These are phyloP conservation scores for Mycena leptocephala DNA, from an alignment of 768 basidiomycete genomes.

Conservation along the genomic window DNA sequence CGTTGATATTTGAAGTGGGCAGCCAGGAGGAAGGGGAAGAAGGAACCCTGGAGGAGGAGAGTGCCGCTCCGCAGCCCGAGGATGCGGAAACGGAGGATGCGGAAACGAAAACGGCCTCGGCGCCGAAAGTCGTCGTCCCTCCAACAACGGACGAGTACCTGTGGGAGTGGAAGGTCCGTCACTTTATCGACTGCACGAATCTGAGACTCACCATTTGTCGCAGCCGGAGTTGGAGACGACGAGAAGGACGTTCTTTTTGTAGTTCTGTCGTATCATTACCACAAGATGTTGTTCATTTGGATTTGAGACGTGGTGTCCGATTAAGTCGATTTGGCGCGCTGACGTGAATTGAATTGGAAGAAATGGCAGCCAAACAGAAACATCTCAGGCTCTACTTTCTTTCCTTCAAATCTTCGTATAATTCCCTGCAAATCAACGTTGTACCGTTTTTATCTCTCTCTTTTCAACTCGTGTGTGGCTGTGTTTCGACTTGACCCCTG, in stretches of 20 bases:
- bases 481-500: too few species aligned
- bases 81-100: slow-evolving; percentile 37
- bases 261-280: slow-evolving; percentile 28
- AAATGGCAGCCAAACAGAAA: too few species aligned
- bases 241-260: slow-evolving; percentile 93
- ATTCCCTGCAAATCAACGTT: too few species aligned
- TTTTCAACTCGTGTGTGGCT: too few species aligned
- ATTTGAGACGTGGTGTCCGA: background rate
- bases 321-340: too few species aligned
- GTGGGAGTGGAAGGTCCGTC: slow-evolving; percentile 92
- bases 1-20: slow-evolving; percentile 69
- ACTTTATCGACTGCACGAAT: background rate
- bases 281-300: too few species aligned
- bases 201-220: slow-evolving; percentile 23
- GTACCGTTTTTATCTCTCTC: too few species aligned
- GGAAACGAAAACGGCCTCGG: slow-evolving; percentile 29
- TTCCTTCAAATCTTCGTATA: too few species aligned
- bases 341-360: too few species aligned
- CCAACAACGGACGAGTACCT: slow-evolving; percentile 85
- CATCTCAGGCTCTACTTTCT: too few species aligned
- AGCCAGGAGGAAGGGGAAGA: slow-evolving; percentile 53
- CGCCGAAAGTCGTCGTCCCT: slow-evolving; percentile 58
- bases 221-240: slow-evolving; percentile 96
- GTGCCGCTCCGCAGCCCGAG: slow-evolving; percentile 25
- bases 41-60: slow-evolving; percentile 37